These are phyloP conservation scores for Cicer cuneatum DNA, from an alignment of 306 rosid species.

Conservation along the genomic window DNA sequence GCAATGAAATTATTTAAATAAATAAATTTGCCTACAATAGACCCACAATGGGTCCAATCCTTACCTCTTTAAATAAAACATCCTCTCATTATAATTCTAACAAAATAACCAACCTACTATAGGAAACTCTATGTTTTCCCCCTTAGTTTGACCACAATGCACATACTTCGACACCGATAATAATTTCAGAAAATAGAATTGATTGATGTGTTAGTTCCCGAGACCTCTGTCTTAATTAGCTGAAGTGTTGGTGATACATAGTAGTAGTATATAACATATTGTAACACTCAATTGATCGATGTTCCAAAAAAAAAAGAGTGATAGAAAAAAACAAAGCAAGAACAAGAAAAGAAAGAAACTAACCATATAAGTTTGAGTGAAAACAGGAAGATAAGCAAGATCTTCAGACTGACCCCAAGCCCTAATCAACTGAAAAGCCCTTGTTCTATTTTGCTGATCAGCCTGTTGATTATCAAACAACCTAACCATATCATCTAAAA, in stretches of 20 bases:
- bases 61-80: background rate
- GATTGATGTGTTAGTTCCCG: no score
- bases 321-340: background rate
- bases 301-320: background rate
- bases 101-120: background rate
- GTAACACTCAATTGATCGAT: slow-evolving; percentile 1
- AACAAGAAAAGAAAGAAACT: background rate
- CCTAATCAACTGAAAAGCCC: slow-evolving; percentile 69
- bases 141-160: background rate
- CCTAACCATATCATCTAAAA: slow-evolving; percentile 68
- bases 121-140: background rate
- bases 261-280: background rate
- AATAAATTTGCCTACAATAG: background rate
- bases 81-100: background rate
- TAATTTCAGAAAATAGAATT: no score
- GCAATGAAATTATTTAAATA: background rate
- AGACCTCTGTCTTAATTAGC: no score
- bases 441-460: slow-evolving; percentile 45
- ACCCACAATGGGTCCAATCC: background rate
- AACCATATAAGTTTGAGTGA: slow-evolving; percentile 78
- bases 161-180: background rate
- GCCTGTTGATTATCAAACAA: slow-evolving; percentile 58
- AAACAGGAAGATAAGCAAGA: slow-evolving; percentile 80
- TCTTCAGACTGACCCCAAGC: slow-evolving; percentile 89
- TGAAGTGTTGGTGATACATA: no score